phyloP scores from a whole-genome alignment of 176 grass and related monocot genomes.

The Calamus simplicifolius region DNA sequence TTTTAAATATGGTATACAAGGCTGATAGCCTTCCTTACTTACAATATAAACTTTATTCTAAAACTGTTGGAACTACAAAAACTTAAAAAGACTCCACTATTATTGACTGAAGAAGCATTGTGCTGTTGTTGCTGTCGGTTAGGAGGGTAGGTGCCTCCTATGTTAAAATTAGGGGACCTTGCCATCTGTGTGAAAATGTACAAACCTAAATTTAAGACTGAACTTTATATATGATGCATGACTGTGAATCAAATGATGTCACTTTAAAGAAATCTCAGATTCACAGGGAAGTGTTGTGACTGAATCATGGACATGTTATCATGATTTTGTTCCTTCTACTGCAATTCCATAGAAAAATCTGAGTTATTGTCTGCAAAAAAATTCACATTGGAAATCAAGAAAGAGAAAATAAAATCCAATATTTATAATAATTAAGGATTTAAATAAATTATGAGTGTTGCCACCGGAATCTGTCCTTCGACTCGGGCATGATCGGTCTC shows the following conservation, averaged over 20 bases:
- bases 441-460: too few relatives aligned
- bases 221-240: too few relatives aligned
- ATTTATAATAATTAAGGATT: too few relatives aligned
- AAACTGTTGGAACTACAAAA: too few relatives aligned
- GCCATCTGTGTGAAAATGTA: conserved; percentile 42
- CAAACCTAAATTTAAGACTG: background rate
- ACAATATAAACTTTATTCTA: too few relatives aligned
- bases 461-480: too few relatives aligned
- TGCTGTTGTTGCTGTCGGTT: conserved; percentile 89
- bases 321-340: conserved; percentile 92
- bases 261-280: conserved; percentile 2
- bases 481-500: too few relatives aligned
- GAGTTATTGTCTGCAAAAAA: conserved; percentile 43
- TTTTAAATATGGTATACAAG: too few relatives aligned
- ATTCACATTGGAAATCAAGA: too few relatives aligned
- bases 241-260: too few relatives aligned
- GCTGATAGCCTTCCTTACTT: too few relatives aligned
- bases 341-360: conserved; percentile 86
- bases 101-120: conserved; percentile 61
- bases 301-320: conserved; percentile 84
- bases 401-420: too few relatives aligned
- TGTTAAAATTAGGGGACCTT: conserved; percentile 77
- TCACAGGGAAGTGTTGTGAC: conserved; percentile 69
- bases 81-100: conserved; percentile 27
- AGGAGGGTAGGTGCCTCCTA: conserved; percentile 55